Percentiles rank a stretch among this genome's conserved stretches.
phyloP scores from a whole-genome alignment of 1,284 basidiomycete species.

The Fomitopsis schrenkii region DNA sequence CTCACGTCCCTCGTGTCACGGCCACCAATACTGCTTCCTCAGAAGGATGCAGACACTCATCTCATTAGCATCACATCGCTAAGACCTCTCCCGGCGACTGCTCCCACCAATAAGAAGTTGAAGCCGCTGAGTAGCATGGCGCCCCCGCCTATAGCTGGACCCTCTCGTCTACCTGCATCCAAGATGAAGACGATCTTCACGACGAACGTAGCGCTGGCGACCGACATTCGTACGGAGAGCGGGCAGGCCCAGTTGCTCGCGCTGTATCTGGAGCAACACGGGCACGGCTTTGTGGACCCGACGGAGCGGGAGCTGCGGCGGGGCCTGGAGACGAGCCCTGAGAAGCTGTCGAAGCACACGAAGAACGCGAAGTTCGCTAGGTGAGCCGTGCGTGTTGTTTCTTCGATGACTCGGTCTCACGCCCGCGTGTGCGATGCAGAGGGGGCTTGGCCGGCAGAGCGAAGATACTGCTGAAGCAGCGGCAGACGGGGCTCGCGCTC shows the following conservation, averaged over 20 bases:
- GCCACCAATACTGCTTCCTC: not conserved
- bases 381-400: constrained; percentile 15
- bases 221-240: constrained; percentile 37
- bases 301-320: constrained; percentile 33
- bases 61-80: not conserved
- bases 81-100: not conserved
- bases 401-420: not conserved
- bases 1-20: not conserved
- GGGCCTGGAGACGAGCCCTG: constrained; percentile 40
- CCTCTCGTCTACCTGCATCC: constrained; percentile 5
- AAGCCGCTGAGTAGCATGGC: not conserved
- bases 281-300: constrained; percentile 25
- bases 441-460: constrained; percentile 49
- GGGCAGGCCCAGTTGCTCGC: constrained; percentile 38
- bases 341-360: constrained; percentile 33
- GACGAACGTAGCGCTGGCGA: constrained; percentile 38
- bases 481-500: constrained; percentile 38
- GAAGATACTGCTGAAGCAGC: constrained; percentile 33
- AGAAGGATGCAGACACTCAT: not conserved
- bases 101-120: not conserved
- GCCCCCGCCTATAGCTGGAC: constrained; percentile 9
- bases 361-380: constrained; percentile 29
- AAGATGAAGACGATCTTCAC: constrained; percentile 38
- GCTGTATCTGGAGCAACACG: constrained; percentile 35
- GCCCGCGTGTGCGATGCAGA: constrained; percentile 22